Percentiles rank a stretch among this genome's conserved stretches.
Conservation (phyloP, 2,329 filamentous ascomycete species). For the Colletotrichum lindemuthianum region DNA sequence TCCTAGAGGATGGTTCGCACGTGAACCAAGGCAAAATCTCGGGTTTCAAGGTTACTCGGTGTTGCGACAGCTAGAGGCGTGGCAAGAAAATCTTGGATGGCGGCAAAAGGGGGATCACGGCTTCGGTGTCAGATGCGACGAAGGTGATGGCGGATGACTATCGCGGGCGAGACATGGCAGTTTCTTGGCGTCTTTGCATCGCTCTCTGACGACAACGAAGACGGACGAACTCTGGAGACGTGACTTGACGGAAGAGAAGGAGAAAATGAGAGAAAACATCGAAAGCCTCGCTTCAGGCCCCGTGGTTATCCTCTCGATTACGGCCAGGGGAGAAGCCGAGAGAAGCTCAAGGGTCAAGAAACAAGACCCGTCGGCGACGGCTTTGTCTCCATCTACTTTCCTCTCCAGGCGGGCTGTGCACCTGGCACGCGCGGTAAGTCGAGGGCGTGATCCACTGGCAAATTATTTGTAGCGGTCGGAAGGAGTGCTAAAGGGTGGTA, state of each 20-base stretch:
- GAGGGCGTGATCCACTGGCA: conserved; percentile 25
- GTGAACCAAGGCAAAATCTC: conserved; percentile 8
- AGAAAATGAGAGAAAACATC: conserved; percentile 9
- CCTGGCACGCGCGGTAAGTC: conserved; percentile 32
- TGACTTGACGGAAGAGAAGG: neutral
- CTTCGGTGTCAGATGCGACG: conserved; percentile 31
- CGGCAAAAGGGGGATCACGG: conserved; percentile 18
- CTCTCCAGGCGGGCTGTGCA: conserved; percentile 25
- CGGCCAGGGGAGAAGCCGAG: neutral
- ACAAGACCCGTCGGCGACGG: conserved; percentile 5
- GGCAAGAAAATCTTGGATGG: neutral
- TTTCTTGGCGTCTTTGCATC: conserved; percentile 19
- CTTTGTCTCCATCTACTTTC: conserved; percentile 9
- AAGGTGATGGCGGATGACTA: conserved; percentile 32
- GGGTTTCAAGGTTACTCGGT: conserved; percentile 7
- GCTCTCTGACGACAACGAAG: neutral
- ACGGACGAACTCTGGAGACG: neutral
- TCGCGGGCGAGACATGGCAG: conserved; percentile 29
- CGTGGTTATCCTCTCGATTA: too few species aligned
- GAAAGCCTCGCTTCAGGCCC: neutral
- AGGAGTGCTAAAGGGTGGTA: conserved; percentile 17
- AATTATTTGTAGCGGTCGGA: conserved; percentile 24
- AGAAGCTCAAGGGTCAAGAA: neutral
- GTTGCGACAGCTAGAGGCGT: too few species aligned
- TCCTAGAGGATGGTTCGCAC: conserved; percentile 6